phyloP scores from a whole-genome alignment of 2,329 filamentous ascomycete genomes.

The Sporothrix variecibatus region DNA sequence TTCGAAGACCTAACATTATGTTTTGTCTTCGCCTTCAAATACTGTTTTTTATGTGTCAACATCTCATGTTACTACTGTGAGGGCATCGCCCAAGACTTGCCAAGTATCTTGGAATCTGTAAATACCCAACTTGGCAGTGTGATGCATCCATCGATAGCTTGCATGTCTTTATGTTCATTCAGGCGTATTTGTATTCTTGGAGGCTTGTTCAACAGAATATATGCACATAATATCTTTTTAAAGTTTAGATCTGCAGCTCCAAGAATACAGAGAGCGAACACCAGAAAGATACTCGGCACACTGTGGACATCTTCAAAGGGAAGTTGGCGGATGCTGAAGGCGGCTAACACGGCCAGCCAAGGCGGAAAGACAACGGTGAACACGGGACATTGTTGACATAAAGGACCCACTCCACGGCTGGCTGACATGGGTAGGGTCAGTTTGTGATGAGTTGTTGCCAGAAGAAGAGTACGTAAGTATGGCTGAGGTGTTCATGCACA shows the following conservation, averaged over 20 bases:
- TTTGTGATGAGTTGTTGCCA: background rate
- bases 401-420: background rate
- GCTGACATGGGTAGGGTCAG: background rate
- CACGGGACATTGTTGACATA: background rate
- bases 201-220: no score
- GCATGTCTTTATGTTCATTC: no score
- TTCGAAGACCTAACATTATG: no score
- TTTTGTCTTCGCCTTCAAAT: no score
- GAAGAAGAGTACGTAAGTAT: background rate
- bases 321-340: background rate
- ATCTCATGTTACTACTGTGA: background rate
- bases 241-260: no score
- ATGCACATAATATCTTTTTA: no score
- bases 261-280: no score
- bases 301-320: background rate
- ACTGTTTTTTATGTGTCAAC: background rate
- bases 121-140: background rate
- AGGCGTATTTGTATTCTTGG: no score
- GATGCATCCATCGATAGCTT: background rate
- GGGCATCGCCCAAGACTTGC: background rate
- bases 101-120: constrained; percentile 2
- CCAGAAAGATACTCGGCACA: no score
- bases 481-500: constrained; percentile 2
- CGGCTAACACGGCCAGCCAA: background rate
- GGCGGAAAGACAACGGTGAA: constrained; percentile 4